Base-by-base conservation (phyloP, 768 basidiomycete species). In the Boletus fagicola region DNA sequence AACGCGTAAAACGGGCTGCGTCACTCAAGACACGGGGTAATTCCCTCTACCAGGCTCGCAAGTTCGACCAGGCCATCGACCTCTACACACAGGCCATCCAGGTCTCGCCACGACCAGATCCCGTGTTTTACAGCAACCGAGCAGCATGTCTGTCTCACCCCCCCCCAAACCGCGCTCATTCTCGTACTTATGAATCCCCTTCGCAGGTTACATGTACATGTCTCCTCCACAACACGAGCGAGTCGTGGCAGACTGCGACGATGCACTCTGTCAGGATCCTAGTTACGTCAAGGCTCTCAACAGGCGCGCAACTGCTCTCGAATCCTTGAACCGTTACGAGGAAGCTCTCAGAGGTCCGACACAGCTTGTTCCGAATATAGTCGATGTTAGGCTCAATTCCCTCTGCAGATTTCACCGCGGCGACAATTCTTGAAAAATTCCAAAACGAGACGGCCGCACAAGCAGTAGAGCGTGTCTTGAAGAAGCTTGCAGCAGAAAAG, bases 81-180 rank as follows among this genome's bases (percentile, higher is more conserved):
- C 75, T 82, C 54, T 92, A 92, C 75, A 88, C 88, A 12, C 83
- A 81, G 56, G 90, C 90, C 38, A 91, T 92, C 60, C 77, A 81
- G 46, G 78, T 89, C 20, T 78, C 90, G 5, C 86, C 90, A 9
- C 86, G 84, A 69, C 84, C 87, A 8, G 93, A 96, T 67, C 87
- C 97, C 30, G 92, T 98, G 33, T 99, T 88, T 76, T 98, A 86
- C 82, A 92, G 91, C 74, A 99, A 99, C 74, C 87, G 97, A 51
- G 97, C 96, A 40, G 97, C 97, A 59, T 98, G 96, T 93, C 57
- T 54, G 87, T 65, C 22, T 26, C 11, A 4, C n/a, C 28, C 5
- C 16, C 16, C 28, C 9, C 18, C 1, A 26, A 20, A 20, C 4
- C 9, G n/a, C 15, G 26, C 13, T 10, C 15, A 15, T n/a, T 51